Percentiles rank a stretch among this genome's conserved stretches.
phyloP scores from a whole-genome alignment of 2,329 filamentous ascomycete species.

The Talaromyces sp. region DNA sequence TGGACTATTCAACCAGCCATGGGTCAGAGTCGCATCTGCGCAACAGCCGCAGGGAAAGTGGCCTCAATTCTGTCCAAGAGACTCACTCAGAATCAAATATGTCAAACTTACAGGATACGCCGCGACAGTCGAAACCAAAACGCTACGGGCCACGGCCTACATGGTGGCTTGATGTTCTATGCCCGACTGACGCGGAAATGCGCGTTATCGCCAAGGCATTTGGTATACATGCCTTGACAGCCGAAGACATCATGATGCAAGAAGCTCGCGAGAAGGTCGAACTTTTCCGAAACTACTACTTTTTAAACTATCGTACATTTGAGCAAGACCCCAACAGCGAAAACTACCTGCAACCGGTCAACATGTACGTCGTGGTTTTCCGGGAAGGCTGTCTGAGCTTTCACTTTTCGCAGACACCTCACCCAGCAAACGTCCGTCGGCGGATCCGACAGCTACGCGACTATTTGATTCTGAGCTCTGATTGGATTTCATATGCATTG shows the following conservation, averaged over 20 bases:
- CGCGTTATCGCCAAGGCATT: constrained; percentile 87
- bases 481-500: constrained; percentile 98
- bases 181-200: constrained; percentile 92
- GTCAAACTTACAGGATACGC: constrained; percentile 23
- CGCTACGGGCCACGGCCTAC: constrained; percentile 78
- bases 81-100: constrained; percentile 5
- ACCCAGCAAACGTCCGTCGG: constrained; percentile 90
- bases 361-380: constrained; percentile 97
- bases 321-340: constrained; percentile 89
- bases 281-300: constrained; percentile 95
- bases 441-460: constrained; percentile 90
- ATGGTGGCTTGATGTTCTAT: constrained; percentile 93
- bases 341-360: constrained; percentile 88
- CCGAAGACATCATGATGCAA: constrained; percentile 95
- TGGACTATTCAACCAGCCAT: neutral
- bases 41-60: constrained; percentile 4
- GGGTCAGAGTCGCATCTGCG: constrained; percentile 5
- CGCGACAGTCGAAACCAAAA: constrained; percentile 32
- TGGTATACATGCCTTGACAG: constrained; percentile 89
- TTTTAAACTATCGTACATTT: constrained; percentile 96
- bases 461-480: constrained; percentile 84
- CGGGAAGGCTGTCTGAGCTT: constrained; percentile 92
- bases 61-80: constrained; percentile 23
- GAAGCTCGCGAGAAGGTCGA: constrained; percentile 98
- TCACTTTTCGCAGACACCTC: constrained; percentile 93